Conservation (phyloP, 2,329 filamentous ascomycete species). For the Phialophora chinensis region DNA sequence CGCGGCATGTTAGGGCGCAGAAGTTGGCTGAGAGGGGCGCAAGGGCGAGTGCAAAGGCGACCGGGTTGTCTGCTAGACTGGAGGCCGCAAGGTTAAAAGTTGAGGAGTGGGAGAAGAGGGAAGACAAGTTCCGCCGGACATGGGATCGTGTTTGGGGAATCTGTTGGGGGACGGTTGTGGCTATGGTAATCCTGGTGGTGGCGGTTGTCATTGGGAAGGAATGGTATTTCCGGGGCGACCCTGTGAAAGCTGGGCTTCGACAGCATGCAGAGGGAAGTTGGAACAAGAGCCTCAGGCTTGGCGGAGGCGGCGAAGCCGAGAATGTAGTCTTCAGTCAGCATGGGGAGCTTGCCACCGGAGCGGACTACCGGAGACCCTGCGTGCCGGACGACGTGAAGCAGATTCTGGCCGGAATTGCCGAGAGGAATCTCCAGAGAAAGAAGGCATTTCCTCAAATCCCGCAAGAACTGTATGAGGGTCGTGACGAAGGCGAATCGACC, state of each 20-base stretch:
- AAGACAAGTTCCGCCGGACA: slow-evolving; percentile 43
- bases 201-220: slow-evolving; percentile 29
- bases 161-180: slow-evolving; percentile 22
- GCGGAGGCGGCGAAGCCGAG: slow-evolving; percentile 9
- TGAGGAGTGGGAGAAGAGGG: slow-evolving; percentile 51
- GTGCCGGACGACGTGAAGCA: slow-evolving; percentile 29
- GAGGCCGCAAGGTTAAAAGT: slow-evolving; percentile 49
- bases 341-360: not conserved
- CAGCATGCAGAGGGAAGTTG: slow-evolving; percentile 25
- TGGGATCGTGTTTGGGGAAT: slow-evolving; percentile 30
- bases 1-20: slow-evolving; percentile 47
- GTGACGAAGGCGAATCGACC: not conserved
- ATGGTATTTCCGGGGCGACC: slow-evolving; percentile 29
- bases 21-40: slow-evolving; percentile 50
- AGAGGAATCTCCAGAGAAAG: slow-evolving; percentile 27
- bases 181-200: slow-evolving; percentile 27
- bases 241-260: slow-evolving; percentile 23
- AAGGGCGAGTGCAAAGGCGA: slow-evolving; percentile 45
- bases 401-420: slow-evolving; percentile 27
- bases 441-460: slow-evolving; percentile 20
- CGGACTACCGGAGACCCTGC: slow-evolving; percentile 1
- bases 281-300: slow-evolving; percentile 27
- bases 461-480: not conserved
- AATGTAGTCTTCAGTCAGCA: not conserved
- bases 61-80: slow-evolving; percentile 47